phyloP scores from a whole-genome alignment of 345 rosid species.

The Acer campestre region DNA sequence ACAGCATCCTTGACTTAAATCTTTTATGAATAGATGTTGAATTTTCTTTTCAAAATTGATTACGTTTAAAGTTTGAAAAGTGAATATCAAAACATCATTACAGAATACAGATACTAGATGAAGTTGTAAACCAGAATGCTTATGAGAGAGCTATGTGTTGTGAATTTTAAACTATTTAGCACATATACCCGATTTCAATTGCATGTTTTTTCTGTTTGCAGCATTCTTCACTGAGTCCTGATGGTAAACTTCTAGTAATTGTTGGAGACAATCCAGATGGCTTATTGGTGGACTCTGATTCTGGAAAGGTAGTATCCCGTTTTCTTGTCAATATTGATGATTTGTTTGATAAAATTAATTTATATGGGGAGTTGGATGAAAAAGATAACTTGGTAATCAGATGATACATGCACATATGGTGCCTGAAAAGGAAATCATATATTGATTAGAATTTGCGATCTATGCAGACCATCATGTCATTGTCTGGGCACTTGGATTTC shows the following conservation, averaged over 20 bases:
- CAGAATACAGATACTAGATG: not conserved
- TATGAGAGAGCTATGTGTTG: not conserved
- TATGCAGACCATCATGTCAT: slow-evolving; percentile 45
- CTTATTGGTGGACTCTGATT: slow-evolving; percentile 58
- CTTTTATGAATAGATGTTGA: not conserved
- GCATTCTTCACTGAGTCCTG: slow-evolving; percentile 79
- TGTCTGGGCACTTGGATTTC: slow-evolving; percentile 69
- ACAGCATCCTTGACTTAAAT: not conserved
- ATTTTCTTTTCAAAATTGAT: not conserved
- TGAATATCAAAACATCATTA: not conserved
- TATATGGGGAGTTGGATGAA: not conserved
- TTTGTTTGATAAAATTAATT: not conserved
- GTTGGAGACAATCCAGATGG: slow-evolving; percentile 81
- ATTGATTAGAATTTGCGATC: slow-evolving; percentile 6
- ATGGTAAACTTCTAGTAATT: slow-evolving; percentile 64
- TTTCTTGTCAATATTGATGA: not conserved
- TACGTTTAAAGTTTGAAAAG: not conserved
- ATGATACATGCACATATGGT: not conserved
- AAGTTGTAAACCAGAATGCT: too few relatives aligned
- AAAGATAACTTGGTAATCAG: not conserved
- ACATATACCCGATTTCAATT: not conserved
- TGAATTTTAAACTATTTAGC: not conserved
- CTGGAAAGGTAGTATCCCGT: slow-evolving; percentile 53
- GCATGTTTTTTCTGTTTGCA: slow-evolving; percentile 27
- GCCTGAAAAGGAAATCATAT: not conserved